Evolutionary conservation across 805 yeast species (phyloP).

Genomic region (Danielia reshetovae): DNA sequence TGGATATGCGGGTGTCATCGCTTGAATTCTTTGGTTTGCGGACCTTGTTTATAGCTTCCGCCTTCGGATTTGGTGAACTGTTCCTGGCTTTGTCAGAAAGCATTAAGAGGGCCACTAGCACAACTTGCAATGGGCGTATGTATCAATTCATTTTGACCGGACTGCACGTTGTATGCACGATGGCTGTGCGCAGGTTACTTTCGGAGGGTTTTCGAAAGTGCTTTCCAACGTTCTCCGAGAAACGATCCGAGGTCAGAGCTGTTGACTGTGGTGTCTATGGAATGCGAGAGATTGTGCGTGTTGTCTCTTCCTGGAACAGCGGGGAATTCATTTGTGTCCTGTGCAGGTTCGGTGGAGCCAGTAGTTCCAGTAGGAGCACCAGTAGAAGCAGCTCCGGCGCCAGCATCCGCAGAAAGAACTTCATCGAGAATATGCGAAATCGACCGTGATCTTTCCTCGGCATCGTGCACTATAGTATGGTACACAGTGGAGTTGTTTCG

Average conservation of each 20-base stretch:
- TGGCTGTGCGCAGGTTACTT: too few species aligned
- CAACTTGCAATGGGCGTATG: conserved; percentile 5
- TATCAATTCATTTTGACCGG: too few species aligned
- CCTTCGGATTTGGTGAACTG: not conserved
- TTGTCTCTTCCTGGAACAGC: too few species aligned
- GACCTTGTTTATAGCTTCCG: not conserved
- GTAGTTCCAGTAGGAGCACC: conserved; percentile 12
- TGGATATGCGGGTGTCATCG: conserved; percentile 6
- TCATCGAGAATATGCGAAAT: conserved; percentile 33
- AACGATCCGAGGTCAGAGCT: conserved; percentile 12
- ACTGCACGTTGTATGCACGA: too few species aligned
- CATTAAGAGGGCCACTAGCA: conserved; percentile 2
- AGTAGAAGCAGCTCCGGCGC: too few species aligned
- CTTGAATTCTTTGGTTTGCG: too few species aligned
- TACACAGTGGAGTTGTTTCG: conserved; percentile 25
- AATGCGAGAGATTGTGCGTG: not conserved
- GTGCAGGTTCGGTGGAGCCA: too few species aligned
- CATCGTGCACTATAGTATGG: conserved; percentile 23
- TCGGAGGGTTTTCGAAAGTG: conserved; percentile 5
- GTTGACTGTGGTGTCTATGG: conserved; percentile 2
- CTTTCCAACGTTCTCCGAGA: conserved; percentile 8
- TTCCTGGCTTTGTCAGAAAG: conserved; percentile 2
- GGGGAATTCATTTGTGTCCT: too few species aligned
- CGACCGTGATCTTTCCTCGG: conserved; percentile 24
- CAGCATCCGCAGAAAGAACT: conserved; percentile 14